Evolutionary conservation across 352 stramenopile species (phyloP), one percentile per base, ranked within the genome.

Genomic region (Phytophthora uliginosa): DNA sequence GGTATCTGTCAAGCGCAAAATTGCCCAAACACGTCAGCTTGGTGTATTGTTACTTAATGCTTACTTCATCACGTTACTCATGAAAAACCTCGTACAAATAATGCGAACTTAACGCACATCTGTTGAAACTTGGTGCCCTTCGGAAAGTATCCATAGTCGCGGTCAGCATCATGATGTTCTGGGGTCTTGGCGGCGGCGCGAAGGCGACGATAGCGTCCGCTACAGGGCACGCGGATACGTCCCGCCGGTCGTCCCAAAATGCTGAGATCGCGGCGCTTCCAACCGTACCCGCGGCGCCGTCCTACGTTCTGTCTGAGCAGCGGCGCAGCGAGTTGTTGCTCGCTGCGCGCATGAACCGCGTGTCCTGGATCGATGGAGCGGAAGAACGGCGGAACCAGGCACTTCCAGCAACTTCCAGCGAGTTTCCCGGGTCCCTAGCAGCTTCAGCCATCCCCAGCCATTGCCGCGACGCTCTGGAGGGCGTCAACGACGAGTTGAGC

Each of bases 321-420:
- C 79, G 89, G 24, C 83, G 89, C n/a, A 76, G 73, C 31, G 83
- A 96, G 68, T 77, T 96, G 45, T 74, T 96, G n/a, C 60, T 85
- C 42, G 83, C 86, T n/a, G 89, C 89, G 31, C 83, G 89, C 18
- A 81, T 78, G 13, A 95, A 83, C 48, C 83, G 89, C 31, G 77
- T 89, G 15, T 86, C 86, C 3, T 96, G 89, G 89, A 73, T 96
- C 56, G 87, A 96, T 38, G 82, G 83, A 38, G 73, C 75, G 7
- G 74, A 86, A 26, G 64, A 76, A 18, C 33, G 56, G 36, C 60
- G 51, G 24, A n/a, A 4, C 1, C 48, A 53, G n/a, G 10, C 36
- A 15, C 58, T 74, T 62, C 24, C 38, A 47, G 28, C 33, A 6
- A 26, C 28, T 36, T 18, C 15, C 4, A 63, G 28, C 22, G 53